Conservation (phyloP, 805 yeast genomes). For the Priceomyces carsonii region DNA sequence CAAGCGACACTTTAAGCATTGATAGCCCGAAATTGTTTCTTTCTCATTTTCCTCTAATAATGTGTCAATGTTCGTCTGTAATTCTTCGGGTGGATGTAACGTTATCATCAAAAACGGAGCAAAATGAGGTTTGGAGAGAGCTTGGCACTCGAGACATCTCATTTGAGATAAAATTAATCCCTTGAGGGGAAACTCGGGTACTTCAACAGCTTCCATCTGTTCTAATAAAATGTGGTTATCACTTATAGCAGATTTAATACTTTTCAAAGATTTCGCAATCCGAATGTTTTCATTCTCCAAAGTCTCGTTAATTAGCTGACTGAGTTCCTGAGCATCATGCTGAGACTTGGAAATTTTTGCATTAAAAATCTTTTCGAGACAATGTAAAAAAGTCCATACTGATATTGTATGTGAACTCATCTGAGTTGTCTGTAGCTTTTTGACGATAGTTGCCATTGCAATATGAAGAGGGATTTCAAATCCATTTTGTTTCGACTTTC, state of each 20-base stretch:
- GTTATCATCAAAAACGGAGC: constrained; percentile 72
- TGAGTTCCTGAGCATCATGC: constrained; percentile 93
- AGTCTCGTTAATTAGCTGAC: constrained; percentile 79
- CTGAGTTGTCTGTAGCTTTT: constrained; percentile 64
- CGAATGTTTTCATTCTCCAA: constrained; percentile 62
- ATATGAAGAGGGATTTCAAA: constrained; percentile 54
- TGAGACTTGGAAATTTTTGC: constrained; percentile 75
- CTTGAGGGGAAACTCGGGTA: constrained; percentile 73
- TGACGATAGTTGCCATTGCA: constrained; percentile 52
- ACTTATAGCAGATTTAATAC: constrained; percentile 12
- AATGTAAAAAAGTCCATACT: constrained; percentile 77
- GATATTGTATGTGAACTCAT: constrained; percentile 55
- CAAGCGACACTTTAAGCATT: constrained; percentile 72
- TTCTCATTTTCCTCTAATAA: constrained; percentile 58
- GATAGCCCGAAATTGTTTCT: constrained; percentile 77
- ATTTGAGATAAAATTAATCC: constrained; percentile 69
- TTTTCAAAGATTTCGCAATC: constrained; percentile 34
- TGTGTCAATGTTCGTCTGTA: constrained; percentile 47
- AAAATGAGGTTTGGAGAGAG: constrained; percentile 56
- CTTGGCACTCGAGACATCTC: constrained; percentile 67
- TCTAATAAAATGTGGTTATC: constrained; percentile 4
- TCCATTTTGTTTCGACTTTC: constrained; percentile 17
- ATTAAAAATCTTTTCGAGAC: constrained; percentile 69
- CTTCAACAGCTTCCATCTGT: constrained; percentile 15
- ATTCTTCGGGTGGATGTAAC: constrained; percentile 66